Conservation (phyloP, 768 basidiomycete species). For the Cystobasidium onofrii region DNA sequence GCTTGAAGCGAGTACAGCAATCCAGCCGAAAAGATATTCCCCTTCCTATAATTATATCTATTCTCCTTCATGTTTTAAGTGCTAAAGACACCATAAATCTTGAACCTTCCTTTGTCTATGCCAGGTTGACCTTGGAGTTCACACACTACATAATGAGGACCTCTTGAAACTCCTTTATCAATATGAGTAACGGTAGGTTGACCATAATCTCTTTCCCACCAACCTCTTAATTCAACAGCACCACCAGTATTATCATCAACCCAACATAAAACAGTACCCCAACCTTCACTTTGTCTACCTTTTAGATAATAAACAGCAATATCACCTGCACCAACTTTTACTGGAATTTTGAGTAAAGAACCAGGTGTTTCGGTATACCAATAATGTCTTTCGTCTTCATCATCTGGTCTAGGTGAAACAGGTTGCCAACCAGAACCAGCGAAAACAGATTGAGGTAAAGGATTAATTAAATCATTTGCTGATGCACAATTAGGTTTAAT, state of each 20-base stretch:
- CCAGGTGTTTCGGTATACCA: conserved; percentile 85
- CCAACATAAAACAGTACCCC: conserved; percentile 80
- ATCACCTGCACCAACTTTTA: conserved; percentile 79
- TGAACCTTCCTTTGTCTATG: conserved; percentile 67
- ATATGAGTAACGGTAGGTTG: conserved; percentile 68
- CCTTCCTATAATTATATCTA: too few relatives aligned
- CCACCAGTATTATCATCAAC: conserved; percentile 90
- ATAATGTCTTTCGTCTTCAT: conserved; percentile 63
- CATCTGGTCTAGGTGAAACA: conserved; percentile 49
- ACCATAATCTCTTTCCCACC: conserved; percentile 53
- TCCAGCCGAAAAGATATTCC: too few relatives aligned
- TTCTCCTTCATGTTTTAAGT: too few relatives aligned
- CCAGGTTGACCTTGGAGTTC: conserved; percentile 80
- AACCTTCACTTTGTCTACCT: conserved; percentile 55
- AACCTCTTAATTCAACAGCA: conserved; percentile 64
- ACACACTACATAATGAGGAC: conserved; percentile 91
- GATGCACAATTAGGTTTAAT: conserved; percentile 83
- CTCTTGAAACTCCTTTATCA: conserved; percentile 72
- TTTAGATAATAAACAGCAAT: conserved; percentile 81
- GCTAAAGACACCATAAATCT: conserved; percentile 74
- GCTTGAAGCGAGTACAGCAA: too few relatives aligned
- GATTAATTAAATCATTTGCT: conserved; percentile 97
- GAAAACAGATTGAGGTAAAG: conserved; percentile 85
- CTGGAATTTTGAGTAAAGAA: conserved; percentile 70
- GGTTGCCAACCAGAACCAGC: conserved; percentile 86